Conservation (phyloP, 768 basidiomycete species). For the Suillus brevipes region DNA sequence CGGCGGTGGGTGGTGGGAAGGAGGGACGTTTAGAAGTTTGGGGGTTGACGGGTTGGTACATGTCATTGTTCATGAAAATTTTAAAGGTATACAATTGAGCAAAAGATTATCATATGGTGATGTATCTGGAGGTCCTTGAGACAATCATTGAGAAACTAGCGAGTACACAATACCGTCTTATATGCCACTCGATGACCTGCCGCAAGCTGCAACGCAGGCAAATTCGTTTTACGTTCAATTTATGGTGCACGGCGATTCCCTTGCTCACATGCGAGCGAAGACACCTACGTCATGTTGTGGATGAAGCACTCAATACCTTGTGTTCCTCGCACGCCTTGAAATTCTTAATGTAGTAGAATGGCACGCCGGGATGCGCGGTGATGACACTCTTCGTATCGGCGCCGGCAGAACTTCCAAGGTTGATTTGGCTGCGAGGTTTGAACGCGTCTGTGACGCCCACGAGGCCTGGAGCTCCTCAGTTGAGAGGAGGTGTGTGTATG, state of each 20-base stretch:
- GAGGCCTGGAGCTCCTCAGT: background rate
- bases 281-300: background rate
- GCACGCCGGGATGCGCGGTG: background rate
- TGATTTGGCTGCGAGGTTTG: background rate
- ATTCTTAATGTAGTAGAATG: background rate
- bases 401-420: background rate
- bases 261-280: background rate
- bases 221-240: background rate
- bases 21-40: conserved; percentile 64
- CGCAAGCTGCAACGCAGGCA: background rate
- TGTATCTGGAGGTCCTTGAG: background rate
- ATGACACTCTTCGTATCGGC: background rate
- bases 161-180: background rate
- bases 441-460: background rate
- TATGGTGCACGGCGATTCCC: background rate
- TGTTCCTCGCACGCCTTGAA: background rate
- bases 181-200: background rate
- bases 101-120: conserved; percentile 10
- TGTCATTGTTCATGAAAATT: conserved; percentile 59
- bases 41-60: conserved; percentile 86
- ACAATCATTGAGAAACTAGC: background rate
- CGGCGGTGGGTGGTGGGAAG: background rate
- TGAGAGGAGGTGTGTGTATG: background rate
- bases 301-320: background rate
- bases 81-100: conserved; percentile 42